A percentile compares a stretch with the other conserved stretches of the same genome.
Conservation (phyloP, 495 filamentous ascomycete species). For the Penicillium malachiteum region DNA sequence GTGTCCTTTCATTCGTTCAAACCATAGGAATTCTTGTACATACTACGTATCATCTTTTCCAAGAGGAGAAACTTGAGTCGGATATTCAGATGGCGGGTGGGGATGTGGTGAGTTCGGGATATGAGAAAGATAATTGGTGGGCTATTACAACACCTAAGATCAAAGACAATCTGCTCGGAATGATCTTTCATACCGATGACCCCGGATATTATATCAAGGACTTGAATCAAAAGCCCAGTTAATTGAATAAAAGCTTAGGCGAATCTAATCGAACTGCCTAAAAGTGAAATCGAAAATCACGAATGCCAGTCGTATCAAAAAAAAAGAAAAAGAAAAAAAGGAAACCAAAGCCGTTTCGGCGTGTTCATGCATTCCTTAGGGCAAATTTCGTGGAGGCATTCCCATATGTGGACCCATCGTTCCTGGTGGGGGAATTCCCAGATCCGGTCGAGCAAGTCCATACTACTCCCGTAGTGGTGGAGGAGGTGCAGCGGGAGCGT, state of each 20-base stretch:
- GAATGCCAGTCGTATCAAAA: constrained; percentile 45
- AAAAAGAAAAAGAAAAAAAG: constrained; percentile 23
- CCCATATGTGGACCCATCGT: constrained; percentile 35
- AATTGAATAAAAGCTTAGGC: constrained; percentile 16
- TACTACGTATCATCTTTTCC: constrained; percentile 96
- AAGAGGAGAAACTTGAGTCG: constrained; percentile 78
- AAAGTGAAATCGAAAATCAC: constrained; percentile 28
- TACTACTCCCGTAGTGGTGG: constrained; percentile 41
- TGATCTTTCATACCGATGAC: constrained; percentile 2
- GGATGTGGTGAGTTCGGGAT: constrained; percentile 72
- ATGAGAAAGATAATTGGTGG: constrained; percentile 99
- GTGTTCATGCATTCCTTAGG: constrained; percentile 31
- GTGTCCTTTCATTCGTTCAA: too few species aligned
- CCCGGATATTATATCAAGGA: too few species aligned
- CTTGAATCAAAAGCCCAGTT: constrained; percentile 4
- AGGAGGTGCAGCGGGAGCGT: constrained; percentile 39
- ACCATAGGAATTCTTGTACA: too few species aligned
- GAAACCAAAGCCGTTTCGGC: constrained; percentile 25
- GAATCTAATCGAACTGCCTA: constrained; percentile 27
- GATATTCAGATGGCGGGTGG: constrained; percentile 78
- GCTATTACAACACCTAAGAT: constrained; percentile 54
- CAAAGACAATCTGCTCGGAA: not conserved
- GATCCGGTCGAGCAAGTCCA: constrained; percentile 35
- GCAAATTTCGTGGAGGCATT: constrained; percentile 42
- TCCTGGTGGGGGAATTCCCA: constrained; percentile 31